These are phyloP conservation scores for Polytolypa hystricis DNA, from an alignment of 2,329 filamentous ascomycete genomes.

Conservation along the genomic window DNA sequence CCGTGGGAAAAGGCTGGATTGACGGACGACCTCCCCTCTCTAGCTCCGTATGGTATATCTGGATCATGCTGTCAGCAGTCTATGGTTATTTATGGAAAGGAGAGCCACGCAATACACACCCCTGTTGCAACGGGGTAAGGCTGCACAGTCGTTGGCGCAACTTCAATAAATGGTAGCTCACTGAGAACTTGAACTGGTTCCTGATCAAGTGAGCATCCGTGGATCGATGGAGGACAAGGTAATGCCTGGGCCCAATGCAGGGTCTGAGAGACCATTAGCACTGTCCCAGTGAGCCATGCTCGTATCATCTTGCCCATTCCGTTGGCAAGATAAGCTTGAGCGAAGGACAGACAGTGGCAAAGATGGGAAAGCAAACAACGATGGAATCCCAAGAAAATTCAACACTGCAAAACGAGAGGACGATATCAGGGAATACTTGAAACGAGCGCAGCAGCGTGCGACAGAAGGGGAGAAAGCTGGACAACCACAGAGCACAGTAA, in stretches of 20 bases:
- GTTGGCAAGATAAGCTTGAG: too few relatives aligned
- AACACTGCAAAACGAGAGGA: too few relatives aligned
- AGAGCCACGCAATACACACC: not conserved
- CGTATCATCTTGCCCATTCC: too few relatives aligned
- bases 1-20: slow-evolving; percentile 18
- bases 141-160: not conserved
- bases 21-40: slow-evolving; percentile 7
- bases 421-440: too few relatives aligned
- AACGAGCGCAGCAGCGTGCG: too few relatives aligned
- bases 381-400: too few relatives aligned
- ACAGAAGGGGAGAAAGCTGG: too few relatives aligned
- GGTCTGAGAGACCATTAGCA: slow-evolving; percentile 3
- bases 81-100: not conserved
- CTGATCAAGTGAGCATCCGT: too few relatives aligned
- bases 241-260: slow-evolving; percentile 2
- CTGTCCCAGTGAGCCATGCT: slow-evolving; percentile 1
- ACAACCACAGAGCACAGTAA: too few relatives aligned
- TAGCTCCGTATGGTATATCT: slow-evolving; percentile 4
- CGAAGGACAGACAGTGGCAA: too few relatives aligned
- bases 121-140: not conserved
- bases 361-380: too few relatives aligned
- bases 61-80: not conserved
- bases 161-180: not conserved
- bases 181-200: too few relatives aligned
- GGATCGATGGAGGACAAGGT: slow-evolving; percentile 2